Percentiles rank a stretch among this genome's conserved stretches.
Evolutionary conservation across 495 filamentous ascomycete species (phyloP).

Genomic region (Penicillium odoratum): DNA sequence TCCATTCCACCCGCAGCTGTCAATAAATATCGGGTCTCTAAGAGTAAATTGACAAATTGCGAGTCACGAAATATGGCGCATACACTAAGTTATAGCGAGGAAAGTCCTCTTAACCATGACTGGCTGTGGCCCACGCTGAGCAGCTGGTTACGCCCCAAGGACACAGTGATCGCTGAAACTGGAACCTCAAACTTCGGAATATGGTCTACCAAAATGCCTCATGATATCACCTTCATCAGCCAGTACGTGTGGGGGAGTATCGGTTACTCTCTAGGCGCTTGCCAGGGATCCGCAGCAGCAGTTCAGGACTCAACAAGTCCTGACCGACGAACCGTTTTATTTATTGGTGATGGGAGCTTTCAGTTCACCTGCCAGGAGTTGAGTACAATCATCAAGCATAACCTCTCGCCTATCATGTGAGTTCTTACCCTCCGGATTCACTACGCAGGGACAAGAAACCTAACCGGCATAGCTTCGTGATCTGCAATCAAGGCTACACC

Average conservation of each 20-base stretch:
- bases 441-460: too few relatives aligned
- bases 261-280: conserved; percentile 44
- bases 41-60: not conserved
- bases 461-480: conserved; percentile 56
- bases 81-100: too few relatives aligned
- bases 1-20: conserved; percentile 1
- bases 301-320: conserved; percentile 5
- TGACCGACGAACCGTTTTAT: conserved; percentile 50
- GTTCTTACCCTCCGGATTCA: too few relatives aligned
- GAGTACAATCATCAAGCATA: conserved; percentile 67
- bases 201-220: too few relatives aligned
- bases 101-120: conserved; percentile 12
- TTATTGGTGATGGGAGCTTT: conserved; percentile 79
- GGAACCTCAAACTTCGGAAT: conserved; percentile 31
- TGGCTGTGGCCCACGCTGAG: conserved; percentile 21
- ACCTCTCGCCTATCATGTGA: conserved; percentile 44
- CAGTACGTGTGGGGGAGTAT: conserved; percentile 34
- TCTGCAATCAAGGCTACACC: conserved; percentile 71
- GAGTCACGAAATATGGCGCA: too few relatives aligned
- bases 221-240: too few relatives aligned
- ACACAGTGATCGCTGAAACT: conserved; percentile 38
- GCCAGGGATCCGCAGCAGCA: conserved; percentile 44
- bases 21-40: not conserved
- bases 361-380: conserved; percentile 77
- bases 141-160: conserved; percentile 24